Conservation (phyloP, 2,329 filamentous ascomycete species). For the Emmonsiellopsis sp. region DNA sequence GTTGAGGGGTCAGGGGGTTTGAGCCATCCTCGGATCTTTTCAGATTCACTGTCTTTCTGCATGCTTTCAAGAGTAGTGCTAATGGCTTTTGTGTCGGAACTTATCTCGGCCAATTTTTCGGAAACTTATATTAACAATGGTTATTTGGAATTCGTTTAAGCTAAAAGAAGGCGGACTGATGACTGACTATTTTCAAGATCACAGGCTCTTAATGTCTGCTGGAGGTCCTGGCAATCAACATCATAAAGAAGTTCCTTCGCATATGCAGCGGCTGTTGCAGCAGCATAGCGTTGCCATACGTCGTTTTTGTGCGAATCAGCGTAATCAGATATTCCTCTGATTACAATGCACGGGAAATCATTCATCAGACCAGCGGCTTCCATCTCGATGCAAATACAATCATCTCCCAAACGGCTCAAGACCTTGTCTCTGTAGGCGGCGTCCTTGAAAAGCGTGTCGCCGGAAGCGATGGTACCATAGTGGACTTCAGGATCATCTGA, state of each 20-base stretch:
- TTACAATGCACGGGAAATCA: slow-evolving; percentile 9
- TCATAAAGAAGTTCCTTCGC: slow-evolving; percentile 9
- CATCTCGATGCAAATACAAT: slow-evolving; percentile 14
- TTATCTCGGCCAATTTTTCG: not conserved
- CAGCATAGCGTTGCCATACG: slow-evolving; percentile 12
- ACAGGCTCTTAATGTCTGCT: not conserved
- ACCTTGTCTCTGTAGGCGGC: slow-evolving; percentile 7
- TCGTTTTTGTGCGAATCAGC: slow-evolving; percentile 9
- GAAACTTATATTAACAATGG: not conserved
- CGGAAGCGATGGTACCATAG: slow-evolving; percentile 13
- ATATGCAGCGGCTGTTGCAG: slow-evolving; percentile 11
- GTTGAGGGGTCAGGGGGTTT: slow-evolving; percentile 4
- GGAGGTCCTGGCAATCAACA: not conserved
- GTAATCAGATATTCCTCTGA: slow-evolving; percentile 11
- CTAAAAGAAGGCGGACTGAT: not conserved
- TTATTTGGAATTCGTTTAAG: not conserved
- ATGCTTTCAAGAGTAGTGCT: not conserved
- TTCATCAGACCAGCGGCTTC: not conserved
- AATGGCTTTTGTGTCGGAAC: not conserved
- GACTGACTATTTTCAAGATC: not conserved
- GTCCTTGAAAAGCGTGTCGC: slow-evolving; percentile 13
- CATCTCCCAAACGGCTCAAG: slow-evolving; percentile 2
- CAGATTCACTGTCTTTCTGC: not conserved
- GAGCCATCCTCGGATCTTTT: not conserved
- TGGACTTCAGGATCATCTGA: slow-evolving; percentile 4